These are phyloP conservation scores for Boletellus ananas DNA, from an alignment of 768 basidiomycete genomes.

Conservation along the genomic window DNA sequence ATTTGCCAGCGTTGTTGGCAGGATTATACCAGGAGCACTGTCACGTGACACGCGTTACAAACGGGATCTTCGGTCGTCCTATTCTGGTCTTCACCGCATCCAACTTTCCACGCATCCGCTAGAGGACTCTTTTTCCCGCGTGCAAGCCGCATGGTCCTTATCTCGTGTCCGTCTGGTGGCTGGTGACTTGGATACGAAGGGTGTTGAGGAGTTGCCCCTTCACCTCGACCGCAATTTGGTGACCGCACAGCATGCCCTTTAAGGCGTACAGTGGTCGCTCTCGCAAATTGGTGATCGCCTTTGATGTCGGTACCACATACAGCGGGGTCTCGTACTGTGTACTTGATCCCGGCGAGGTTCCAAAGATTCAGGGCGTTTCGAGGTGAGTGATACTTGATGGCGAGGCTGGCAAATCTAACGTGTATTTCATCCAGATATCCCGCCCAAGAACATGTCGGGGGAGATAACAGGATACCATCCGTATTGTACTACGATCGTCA, in stretches of 20 bases:
- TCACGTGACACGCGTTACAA: too few relatives aligned
- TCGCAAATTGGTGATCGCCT: slow-evolving; percentile 41
- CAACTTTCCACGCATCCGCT: neutral
- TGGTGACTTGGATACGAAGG: too few relatives aligned
- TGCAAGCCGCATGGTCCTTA: too few relatives aligned
- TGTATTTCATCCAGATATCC: slow-evolving; percentile 35
- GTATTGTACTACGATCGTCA: slow-evolving; percentile 43
- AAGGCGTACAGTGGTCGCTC: slow-evolving; percentile 33
- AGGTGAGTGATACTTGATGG: slow-evolving; percentile 15
- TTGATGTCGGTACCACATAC: slow-evolving; percentile 44
- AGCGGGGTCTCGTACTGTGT: slow-evolving; percentile 37
- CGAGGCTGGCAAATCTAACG: neutral
- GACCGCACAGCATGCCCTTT: slow-evolving; percentile 23
- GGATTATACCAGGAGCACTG: too few relatives aligned
- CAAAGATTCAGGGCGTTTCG: slow-evolving; percentile 24
- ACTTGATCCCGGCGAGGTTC: slow-evolving; percentile 33
- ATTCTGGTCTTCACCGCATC: neutral
- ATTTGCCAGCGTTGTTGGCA: too few relatives aligned
- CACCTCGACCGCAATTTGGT: neutral
- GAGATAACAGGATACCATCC: slow-evolving; percentile 20
- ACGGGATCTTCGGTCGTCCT: neutral
- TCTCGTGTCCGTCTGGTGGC: too few relatives aligned
- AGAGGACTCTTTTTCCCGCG: neutral
- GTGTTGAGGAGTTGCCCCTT: neutral
- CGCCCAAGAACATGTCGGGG: slow-evolving; percentile 39